Evolutionary conservation across 2,329 filamentous ascomycete species (phyloP), one percentile per base, ranked within the genome.

Genomic region (Xylariales sp.): DNA sequence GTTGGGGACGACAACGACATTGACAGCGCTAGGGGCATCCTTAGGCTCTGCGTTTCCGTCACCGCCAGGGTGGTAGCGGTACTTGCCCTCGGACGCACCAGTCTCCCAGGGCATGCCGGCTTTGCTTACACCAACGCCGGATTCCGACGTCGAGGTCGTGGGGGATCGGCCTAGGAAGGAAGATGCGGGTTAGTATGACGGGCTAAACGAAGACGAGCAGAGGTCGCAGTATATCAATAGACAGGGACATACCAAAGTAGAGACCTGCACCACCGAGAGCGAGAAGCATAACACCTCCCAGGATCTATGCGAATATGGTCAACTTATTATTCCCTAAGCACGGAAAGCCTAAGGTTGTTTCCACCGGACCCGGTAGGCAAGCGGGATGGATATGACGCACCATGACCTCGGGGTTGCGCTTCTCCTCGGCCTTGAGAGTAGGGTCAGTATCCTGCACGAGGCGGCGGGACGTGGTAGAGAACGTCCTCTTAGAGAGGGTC

Each of bases 11-110:
- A 99, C 91, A 75, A 97, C 94, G 72, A 92, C 92, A 87, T 99
- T 97, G 83, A 99, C 84, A 71, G 96, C 96, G 81, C 93, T 97
- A 73, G 96, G 96, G 69, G 96, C 96, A 78, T 97, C 93, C 85
- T 91, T 93, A 80, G 92, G 91, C 70, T 88, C 83, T 78, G 90
- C 86, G 82, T 78, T 90, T 78, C 86, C 83, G 83, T 98, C 93
- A 76, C 94, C 96, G 76, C 93, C 92, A 67, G 94, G 94, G 85
- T 93, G 89, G 84, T 93, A 93, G 81, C 90, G 86, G 87, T 90
- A 89, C 82, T 93, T 92, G 79, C 90, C 89, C 75, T 85, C 84
- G 72, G 82, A 77, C 70, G 85, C 81, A 68, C 87, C 89, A 69
- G 87, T 87, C 83, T 99, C 91, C 96, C 96, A 99, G 71, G 96